phyloP scores from a whole-genome alignment of 768 basidiomycete species.

The Naematelia aurantialba region DNA sequence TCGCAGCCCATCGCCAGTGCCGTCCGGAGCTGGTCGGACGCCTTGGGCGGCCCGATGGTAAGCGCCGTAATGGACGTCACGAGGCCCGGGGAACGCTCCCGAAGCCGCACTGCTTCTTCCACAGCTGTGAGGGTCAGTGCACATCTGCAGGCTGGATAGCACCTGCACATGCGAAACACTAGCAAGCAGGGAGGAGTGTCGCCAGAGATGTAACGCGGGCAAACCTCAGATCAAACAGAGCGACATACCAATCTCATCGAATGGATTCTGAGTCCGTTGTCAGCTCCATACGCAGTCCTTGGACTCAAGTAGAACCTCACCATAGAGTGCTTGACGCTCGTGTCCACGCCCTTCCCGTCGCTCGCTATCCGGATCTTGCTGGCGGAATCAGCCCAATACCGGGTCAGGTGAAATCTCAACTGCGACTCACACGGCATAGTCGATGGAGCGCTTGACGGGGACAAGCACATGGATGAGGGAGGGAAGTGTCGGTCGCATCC shows the following conservation, averaged over 20 bases:
- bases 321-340: conserved; percentile 98
- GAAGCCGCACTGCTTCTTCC: conserved; percentile 93
- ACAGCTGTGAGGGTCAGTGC: conserved; percentile 62
- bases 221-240: too few species aligned
- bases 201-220: too few species aligned
- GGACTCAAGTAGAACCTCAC: too few species aligned
- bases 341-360: conserved; percentile 90
- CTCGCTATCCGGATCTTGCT: conserved; percentile 93
- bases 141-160: not conserved
- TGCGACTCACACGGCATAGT: conserved; percentile 72
- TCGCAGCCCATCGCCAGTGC: conserved; percentile 98
- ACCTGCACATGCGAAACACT: too few species aligned
- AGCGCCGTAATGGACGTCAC: conserved; percentile 86
- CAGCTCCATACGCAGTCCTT: not conserved
- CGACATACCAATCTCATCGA: conserved; percentile 91
- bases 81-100: conserved; percentile 58
- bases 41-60: conserved; percentile 89
- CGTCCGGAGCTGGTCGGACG: conserved; percentile 83
- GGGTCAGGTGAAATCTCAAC: not conserved
- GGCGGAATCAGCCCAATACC: conserved; percentile 4
- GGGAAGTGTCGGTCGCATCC: conserved; percentile 37
- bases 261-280: conserved; percentile 70
- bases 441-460: conserved; percentile 90
- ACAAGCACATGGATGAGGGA: conserved; percentile 82
- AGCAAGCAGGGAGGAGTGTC: too few species aligned